phyloP scores from a whole-genome alignment of 2,329 filamentous ascomycete genomes.

The Blastomyces emzantsi region DNA sequence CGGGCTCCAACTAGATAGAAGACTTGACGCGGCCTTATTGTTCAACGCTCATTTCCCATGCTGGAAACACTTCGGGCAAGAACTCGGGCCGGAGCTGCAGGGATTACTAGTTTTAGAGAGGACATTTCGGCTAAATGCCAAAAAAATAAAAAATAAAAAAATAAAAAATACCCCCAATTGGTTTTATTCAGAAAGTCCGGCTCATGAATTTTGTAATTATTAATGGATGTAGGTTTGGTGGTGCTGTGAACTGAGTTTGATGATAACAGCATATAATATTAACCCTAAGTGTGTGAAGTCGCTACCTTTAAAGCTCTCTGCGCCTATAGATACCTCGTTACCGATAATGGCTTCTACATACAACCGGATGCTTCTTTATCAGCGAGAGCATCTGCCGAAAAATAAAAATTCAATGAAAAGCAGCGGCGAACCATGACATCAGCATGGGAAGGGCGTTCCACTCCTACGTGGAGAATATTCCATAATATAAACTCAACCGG shows the following conservation, averaged over 20 bases:
- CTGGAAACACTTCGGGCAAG: background rate
- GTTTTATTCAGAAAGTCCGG: background rate
- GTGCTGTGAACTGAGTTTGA: no score
- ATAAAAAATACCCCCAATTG: no score
- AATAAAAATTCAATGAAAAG: background rate
- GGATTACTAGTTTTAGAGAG: background rate
- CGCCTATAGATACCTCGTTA: background rate
- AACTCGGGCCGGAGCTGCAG: background rate
- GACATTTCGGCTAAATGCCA: background rate
- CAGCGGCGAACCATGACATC: background rate
- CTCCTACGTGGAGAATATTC: background rate
- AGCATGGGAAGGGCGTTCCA: background rate
- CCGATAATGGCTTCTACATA: background rate
- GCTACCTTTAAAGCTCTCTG: background rate
- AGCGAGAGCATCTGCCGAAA: background rate
- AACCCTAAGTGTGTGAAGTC: background rate
- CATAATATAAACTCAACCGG: background rate
- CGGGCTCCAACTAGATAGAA: no score
- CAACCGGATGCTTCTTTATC: no score
- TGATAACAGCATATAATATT: no score
- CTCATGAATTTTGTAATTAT: no score
- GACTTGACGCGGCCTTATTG: no score
- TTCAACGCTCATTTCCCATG: no score
- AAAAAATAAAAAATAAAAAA: background rate
- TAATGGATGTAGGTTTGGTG: no score